A percentile compares a stretch with the other conserved stretches of the same genome.
Conservation (phyloP, 768 basidiomycete species). For the Tylopilus sp. region DNA sequence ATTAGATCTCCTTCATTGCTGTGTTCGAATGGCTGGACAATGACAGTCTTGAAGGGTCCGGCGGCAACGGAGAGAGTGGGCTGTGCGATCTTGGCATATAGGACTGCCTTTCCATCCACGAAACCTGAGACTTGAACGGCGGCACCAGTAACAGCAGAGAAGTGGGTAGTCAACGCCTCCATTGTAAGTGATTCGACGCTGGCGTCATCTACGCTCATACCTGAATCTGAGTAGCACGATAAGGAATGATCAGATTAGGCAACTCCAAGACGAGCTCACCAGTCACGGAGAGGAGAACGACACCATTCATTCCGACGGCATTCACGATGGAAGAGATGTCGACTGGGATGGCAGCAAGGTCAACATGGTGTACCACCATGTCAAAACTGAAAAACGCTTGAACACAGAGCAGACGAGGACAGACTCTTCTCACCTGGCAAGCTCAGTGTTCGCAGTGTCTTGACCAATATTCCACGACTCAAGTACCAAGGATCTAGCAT, state of each 20-base stretch:
- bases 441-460: background rate
- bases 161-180: slow-evolving; percentile 5
- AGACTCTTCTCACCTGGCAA: slow-evolving; percentile 11
- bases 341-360: slow-evolving; percentile 18
- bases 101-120: slow-evolving; percentile 8
- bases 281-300: slow-evolving; percentile 21
- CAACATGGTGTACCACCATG: slow-evolving; percentile 17
- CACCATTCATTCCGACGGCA: slow-evolving; percentile 21
- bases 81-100: slow-evolving; percentile 14
- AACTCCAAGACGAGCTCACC: slow-evolving; percentile 8
- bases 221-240: slow-evolving; percentile 13
- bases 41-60: slow-evolving; percentile 24
- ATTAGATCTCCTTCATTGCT: slow-evolving; percentile 25
- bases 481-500: slow-evolving; percentile 16
- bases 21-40: slow-evolving; percentile 25
- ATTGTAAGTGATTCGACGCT: slow-evolving; percentile 16
- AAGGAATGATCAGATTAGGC: background rate
- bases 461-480: slow-evolving; percentile 18
- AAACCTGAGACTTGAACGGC: slow-evolving; percentile 11
- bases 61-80: slow-evolving; percentile 13
- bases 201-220: slow-evolving; percentile 12
- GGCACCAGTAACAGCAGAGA: slow-evolving; percentile 11
- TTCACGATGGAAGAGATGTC: slow-evolving; percentile 24
- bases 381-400: background rate
- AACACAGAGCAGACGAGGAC: background rate